These are phyloP conservation scores for Aaosphaeria pasadenensis DNA, from an alignment of 2,329 filamentous ascomycete genomes.

Conservation along the genomic window DNA sequence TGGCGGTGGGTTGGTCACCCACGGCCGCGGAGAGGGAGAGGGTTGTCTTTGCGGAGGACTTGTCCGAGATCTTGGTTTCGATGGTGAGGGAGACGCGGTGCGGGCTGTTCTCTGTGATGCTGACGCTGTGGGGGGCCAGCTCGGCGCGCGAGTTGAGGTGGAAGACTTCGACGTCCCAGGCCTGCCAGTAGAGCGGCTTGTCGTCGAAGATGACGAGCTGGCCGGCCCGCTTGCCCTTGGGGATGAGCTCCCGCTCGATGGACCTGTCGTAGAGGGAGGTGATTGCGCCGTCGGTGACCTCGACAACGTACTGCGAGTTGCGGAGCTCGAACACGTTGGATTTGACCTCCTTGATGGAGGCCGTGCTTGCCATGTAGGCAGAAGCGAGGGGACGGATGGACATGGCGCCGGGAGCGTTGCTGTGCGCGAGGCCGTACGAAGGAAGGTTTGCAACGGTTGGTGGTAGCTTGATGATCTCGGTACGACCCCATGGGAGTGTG, in stretches of 20 bases:
- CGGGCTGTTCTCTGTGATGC: slow-evolving; percentile 67
- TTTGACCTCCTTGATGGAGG: slow-evolving; percentile 49
- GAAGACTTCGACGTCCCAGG: slow-evolving; percentile 97
- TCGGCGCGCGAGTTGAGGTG: slow-evolving; percentile 85
- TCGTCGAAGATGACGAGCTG: slow-evolving; percentile 95
- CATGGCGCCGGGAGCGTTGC: slow-evolving; percentile 44
- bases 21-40: slow-evolving; percentile 73
- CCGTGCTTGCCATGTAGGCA: slow-evolving; percentile 26
- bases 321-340: slow-evolving; percentile 71
- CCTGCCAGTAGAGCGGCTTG: slow-evolving; percentile 96
- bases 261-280: slow-evolving; percentile 77
- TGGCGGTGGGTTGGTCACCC: slow-evolving; percentile 62
- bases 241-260: slow-evolving; percentile 73
- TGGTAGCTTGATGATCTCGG: slow-evolving; percentile 67
- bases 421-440: slow-evolving; percentile 41
- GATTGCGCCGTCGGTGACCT: slow-evolving; percentile 72
- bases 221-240: slow-evolving; percentile 72
- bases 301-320: slow-evolving; percentile 73
- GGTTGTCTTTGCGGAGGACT: slow-evolving; percentile 82
- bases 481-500: slow-evolving; percentile 81
- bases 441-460: slow-evolving; percentile 20
- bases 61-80: slow-evolving; percentile 80
- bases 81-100: slow-evolving; percentile 80
- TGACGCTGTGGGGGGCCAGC: slow-evolving; percentile 65
- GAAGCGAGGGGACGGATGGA: slow-evolving; percentile 25